Evolutionary conservation across 2,329 filamentous ascomycete species (phyloP).

Genomic region (Clarireedia paspali): DNA sequence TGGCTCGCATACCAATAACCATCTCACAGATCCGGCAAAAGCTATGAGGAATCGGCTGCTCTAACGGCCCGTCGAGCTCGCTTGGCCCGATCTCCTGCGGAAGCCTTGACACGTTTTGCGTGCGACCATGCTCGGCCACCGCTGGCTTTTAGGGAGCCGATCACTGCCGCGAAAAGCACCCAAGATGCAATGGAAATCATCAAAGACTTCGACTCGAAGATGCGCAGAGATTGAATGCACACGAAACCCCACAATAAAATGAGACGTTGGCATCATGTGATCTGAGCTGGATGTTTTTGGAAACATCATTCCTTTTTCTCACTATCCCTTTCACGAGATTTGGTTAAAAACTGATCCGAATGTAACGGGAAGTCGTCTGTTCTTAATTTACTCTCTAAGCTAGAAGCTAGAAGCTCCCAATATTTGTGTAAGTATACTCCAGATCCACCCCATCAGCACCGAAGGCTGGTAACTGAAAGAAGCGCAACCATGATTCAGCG

Average conservation of each 20-base stretch:
- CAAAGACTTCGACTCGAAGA: constrained; percentile 1
- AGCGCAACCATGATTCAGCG: no score
- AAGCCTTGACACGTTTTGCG: background rate
- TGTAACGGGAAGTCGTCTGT: no score
- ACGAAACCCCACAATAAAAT: background rate
- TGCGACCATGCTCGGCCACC: background rate
- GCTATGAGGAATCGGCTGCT: background rate
- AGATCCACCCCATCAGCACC: no score
- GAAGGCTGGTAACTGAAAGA: no score
- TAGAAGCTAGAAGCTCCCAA: no score
- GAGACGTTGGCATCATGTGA: no score
- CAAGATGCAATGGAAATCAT: background rate
- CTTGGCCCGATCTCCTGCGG: background rate
- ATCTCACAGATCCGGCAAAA: background rate
- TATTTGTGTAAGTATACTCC: no score
- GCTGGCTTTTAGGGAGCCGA: constrained; percentile 2
- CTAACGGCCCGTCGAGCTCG: background rate
- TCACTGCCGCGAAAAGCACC: background rate
- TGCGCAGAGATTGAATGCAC: background rate
- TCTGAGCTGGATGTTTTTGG: no score
- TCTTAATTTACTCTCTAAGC: no score
- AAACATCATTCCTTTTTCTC: no score
- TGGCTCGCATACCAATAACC: background rate
- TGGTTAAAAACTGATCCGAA: no score
- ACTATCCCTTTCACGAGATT: no score